A percentile compares a stretch with the other conserved stretches of the same genome.
Conservation (phyloP, 1,284 basidiomycete genomes). For the Apiotrichum laibachii region DNA sequence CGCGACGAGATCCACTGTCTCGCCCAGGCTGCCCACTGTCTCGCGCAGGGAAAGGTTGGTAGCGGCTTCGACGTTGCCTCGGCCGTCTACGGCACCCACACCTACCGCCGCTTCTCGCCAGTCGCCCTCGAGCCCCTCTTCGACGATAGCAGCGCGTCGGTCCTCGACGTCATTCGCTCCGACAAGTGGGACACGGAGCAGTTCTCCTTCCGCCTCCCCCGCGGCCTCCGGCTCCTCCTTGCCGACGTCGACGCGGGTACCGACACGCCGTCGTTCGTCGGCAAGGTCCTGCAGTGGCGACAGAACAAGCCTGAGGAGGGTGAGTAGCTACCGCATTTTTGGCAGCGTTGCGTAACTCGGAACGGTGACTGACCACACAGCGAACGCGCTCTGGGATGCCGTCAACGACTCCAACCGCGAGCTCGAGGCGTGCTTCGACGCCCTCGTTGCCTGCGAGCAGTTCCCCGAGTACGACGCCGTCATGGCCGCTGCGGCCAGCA, state of each 20-base stretch:
- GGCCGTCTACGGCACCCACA: slow-evolving; percentile 90
- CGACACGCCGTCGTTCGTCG: slow-evolving; percentile 86
- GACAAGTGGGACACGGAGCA: slow-evolving; percentile 51
- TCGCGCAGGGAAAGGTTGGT: slow-evolving; percentile 97
- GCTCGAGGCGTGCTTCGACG: slow-evolving; percentile 35
- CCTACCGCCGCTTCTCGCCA: slow-evolving; percentile 87
- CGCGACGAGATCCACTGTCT: slow-evolving; percentile 74
- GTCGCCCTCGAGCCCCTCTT: slow-evolving; percentile 66
- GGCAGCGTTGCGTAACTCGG: no score
- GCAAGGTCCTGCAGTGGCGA: slow-evolving; percentile 83
- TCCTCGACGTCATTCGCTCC: slow-evolving; percentile 8
- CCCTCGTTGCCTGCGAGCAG: slow-evolving; percentile 37
- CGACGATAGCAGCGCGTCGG: slow-evolving; percentile 53
- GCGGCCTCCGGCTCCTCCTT: slow-evolving; percentile 72
- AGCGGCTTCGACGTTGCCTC: slow-evolving; percentile 95
- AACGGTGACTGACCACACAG: slow-evolving; percentile 45
- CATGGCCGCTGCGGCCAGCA: neutral
- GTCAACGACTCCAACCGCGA: slow-evolving; percentile 55
- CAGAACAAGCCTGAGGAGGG: slow-evolving; percentile 62
- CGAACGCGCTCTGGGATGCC: slow-evolving; percentile 66
- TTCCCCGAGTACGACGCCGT: slow-evolving; percentile 37
- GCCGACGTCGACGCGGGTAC: slow-evolving; percentile 92
- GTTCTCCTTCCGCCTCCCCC: slow-evolving; percentile 72
- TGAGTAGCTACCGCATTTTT: no score
- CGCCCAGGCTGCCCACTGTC: slow-evolving; percentile 93